Conservation (phyloP, 129 eudicot genomes). For the Apium graveolens region DNA sequence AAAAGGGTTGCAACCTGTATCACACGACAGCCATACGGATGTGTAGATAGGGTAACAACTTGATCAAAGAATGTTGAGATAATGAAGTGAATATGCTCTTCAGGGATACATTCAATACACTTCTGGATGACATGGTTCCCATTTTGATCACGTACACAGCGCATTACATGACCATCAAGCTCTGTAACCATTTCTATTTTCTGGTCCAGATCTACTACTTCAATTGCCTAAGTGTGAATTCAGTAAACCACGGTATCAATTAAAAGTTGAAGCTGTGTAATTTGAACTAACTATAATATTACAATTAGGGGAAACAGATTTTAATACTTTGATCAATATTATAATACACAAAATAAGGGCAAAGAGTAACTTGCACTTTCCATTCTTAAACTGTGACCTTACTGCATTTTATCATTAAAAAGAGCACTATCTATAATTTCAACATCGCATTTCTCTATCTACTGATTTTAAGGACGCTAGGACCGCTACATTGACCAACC, state of each 20-base stretch:
- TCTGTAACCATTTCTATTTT: conserved; percentile 31
- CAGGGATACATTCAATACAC: conserved; percentile 44
- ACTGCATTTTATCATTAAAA: too few species aligned
- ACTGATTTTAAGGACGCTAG: neutral
- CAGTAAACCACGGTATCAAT: neutral
- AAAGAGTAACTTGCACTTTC: neutral
- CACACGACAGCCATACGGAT: conserved; percentile 64
- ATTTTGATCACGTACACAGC: conserved; percentile 52
- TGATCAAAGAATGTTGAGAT: conserved; percentile 33
- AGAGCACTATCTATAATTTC: too few species aligned
- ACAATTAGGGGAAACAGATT: neutral
- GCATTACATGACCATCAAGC: conserved; percentile 46
- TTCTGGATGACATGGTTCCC: conserved; percentile 65
- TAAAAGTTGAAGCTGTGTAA: neutral
- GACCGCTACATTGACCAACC: neutral
- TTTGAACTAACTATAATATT: neutral
- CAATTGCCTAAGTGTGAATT: conserved; percentile 36
- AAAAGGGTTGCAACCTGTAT: conserved; percentile 35
- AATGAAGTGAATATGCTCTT: conserved; percentile 31
- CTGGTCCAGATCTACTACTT: conserved; percentile 45
- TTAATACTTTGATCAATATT: neutral
- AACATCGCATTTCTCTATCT: neutral
- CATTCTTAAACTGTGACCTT: neutral
- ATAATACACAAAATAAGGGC: neutral
- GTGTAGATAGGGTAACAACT: conserved; percentile 36